Conservation (phyloP, 2,329 filamentous ascomycete species). For the Penicillium sp. region DNA sequence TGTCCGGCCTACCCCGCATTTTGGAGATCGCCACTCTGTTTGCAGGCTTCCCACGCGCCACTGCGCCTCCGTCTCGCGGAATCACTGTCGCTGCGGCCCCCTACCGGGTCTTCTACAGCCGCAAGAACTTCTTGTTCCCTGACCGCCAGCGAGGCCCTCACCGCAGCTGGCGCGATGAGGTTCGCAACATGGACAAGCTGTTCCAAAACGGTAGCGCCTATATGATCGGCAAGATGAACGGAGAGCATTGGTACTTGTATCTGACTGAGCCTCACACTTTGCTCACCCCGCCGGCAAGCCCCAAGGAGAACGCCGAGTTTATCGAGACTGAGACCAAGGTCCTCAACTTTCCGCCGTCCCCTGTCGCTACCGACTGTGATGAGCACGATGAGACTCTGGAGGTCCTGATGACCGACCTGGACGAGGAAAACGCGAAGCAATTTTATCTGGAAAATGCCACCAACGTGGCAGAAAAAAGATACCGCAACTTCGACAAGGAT, state of each 20-base stretch:
- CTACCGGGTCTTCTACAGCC: slow-evolving; percentile 96
- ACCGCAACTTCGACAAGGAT: slow-evolving; percentile 72
- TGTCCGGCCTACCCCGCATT: slow-evolving; percentile 86
- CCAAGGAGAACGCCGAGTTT: slow-evolving; percentile 55
- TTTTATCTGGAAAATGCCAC: slow-evolving; percentile 81
- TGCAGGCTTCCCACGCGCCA: slow-evolving; percentile 85
- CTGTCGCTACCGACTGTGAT: slow-evolving; percentile 33
- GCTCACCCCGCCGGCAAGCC: slow-evolving; percentile 82
- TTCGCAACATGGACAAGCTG: slow-evolving; percentile 87
- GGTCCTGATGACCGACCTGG: slow-evolving; percentile 70
- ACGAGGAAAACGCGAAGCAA: slow-evolving; percentile 67
- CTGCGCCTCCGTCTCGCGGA: slow-evolving; percentile 67
- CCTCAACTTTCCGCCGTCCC: slow-evolving; percentile 56
- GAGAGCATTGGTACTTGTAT: slow-evolving; percentile 98
- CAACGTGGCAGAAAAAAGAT: slow-evolving; percentile 83
- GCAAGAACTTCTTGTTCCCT: slow-evolving; percentile 97
- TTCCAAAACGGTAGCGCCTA: slow-evolving; percentile 94
- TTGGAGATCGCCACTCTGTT: slow-evolving; percentile 86
- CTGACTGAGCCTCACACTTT: slow-evolving; percentile 82
- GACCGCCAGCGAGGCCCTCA: slow-evolving; percentile 93
- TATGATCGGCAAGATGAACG: slow-evolving; percentile 99
- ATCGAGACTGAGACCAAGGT: slow-evolving; percentile 63
- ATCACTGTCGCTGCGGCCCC: slow-evolving; percentile 80
- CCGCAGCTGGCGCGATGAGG: slow-evolving; percentile 96
- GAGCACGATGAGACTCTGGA: slow-evolving; percentile 59